These are phyloP conservation scores for Coccomyxa sp. DNA, from an alignment of 139 green algal species.

Conservation along the genomic window DNA sequence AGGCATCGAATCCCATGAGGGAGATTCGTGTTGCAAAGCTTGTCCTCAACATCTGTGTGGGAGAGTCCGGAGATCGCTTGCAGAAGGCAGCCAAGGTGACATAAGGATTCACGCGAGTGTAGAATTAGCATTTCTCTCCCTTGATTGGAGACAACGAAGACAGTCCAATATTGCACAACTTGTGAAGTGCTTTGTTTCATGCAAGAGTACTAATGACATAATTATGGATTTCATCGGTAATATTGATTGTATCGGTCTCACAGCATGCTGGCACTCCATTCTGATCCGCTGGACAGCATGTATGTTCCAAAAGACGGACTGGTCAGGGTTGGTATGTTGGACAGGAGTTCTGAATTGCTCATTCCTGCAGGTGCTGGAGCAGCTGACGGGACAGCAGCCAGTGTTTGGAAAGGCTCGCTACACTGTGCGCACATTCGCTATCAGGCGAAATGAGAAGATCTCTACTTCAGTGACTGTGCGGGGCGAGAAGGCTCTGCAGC, in stretches of 20 bases:
- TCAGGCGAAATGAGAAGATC: slow-evolving; percentile 99
- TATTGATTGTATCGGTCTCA: no score
- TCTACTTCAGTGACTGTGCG: slow-evolving; percentile 92
- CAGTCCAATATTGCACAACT: no score
- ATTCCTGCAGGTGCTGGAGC: slow-evolving; percentile 90
- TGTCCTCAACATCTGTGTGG: slow-evolving; percentile 96
- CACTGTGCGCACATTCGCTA: slow-evolving; percentile 96
- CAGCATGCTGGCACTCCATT: no score
- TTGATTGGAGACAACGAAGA: no score
- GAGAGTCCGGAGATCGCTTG: slow-evolving; percentile 96
- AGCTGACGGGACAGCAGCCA: slow-evolving; percentile 97
- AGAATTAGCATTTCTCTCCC: no score
- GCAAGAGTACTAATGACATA: no score
- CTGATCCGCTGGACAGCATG: no score
- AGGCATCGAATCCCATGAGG: slow-evolving; percentile 87
- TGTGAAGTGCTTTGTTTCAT: no score
- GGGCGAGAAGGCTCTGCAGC: slow-evolving; percentile 98
- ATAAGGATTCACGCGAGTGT: background rate
- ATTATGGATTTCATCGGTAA: no score
- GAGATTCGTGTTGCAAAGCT: slow-evolving; percentile 98
- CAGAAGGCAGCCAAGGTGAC: slow-evolving; percentile 97
- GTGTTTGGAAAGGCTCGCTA: slow-evolving; percentile 97
- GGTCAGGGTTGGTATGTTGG: no score
- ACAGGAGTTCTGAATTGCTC: no score
- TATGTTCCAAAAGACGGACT: no score